Evolutionary conservation across 345 rosid genomes (phyloP).

Genomic region (Pistacia vera): DNA sequence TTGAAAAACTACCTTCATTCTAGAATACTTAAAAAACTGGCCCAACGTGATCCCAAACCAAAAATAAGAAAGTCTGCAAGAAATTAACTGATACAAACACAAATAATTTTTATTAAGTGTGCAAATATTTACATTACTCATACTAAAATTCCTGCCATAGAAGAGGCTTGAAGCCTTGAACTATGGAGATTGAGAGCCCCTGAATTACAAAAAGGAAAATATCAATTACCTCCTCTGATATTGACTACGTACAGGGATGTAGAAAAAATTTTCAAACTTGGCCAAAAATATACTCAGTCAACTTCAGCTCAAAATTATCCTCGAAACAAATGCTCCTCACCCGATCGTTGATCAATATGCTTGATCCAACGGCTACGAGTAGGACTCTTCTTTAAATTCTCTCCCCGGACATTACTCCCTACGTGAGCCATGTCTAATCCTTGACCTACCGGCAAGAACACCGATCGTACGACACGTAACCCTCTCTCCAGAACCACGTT

Average conservation of each 20-base stretch:
- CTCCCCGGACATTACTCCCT: slow-evolving; percentile 38
- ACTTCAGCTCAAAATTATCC: slow-evolving; percentile 13
- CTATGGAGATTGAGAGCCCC: too few relatives aligned
- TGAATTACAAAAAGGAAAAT: background rate
- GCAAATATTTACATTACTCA: slow-evolving; percentile 1
- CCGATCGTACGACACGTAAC: slow-evolving; percentile 67
- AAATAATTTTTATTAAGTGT: background rate
- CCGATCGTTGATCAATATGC: slow-evolving; percentile 64
- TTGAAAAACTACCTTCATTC: too few relatives aligned
- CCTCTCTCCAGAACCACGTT: slow-evolving; percentile 47
- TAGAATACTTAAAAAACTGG: too few relatives aligned
- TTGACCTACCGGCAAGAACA: slow-evolving; percentile 67
- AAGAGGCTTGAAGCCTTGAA: too few relatives aligned
- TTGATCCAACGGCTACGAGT: slow-evolving; percentile 74
- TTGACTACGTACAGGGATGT: background rate
- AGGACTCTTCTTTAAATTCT: slow-evolving; percentile 22
- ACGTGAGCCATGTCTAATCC: slow-evolving; percentile 82
- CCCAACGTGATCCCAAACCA: too few relatives aligned
- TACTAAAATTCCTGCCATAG: background rate
- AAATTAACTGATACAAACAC: too few relatives aligned
- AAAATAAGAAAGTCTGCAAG: too few relatives aligned
- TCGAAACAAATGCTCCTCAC: slow-evolving; percentile 76
- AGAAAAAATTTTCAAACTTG: background rate
- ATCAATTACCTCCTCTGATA: background rate
- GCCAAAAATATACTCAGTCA: too few relatives aligned